Base-by-base conservation (phyloP, 1,284 basidiomycete species). In the Anthracocystis panici-leucophaei region DNA sequence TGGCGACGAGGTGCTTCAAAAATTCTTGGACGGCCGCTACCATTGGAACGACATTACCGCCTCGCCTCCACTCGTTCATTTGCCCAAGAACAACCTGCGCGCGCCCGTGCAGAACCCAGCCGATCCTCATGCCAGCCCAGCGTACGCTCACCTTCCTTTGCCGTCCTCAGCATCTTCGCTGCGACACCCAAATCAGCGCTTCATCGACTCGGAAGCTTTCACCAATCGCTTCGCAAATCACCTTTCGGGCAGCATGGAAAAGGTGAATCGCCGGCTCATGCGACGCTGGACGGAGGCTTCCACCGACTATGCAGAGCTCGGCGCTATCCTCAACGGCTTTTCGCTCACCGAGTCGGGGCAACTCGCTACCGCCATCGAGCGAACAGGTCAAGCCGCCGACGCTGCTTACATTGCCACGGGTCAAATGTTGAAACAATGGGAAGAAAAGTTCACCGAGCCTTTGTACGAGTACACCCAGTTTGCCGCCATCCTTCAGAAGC, bases 381-480 rank as follows among this genome's bases (percentile, higher is more conserved):
- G 93, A 84, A 92, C 92, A 1, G 97, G 97, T 0, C 96, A 99
- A 85, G 97, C 97, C 5, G 91, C 95, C 44, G 97, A 99, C 86
- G 89, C 92, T 1, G 95, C 93, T 14, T 99, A 95, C 85, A 91
- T 98, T 85, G 92, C 93, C 5, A 97, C 96, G 2, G 92, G 75
- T 8, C 79, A 80, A 12, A 79, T 84, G 82, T 66, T 79, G 33
- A 66, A 95, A 38, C 66, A 75, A 20, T 85, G 83, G 84, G 81
- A 83, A 85, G 90, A 93, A 83, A 92, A 91, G 80, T 97, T 95
- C 88, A 93, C 94, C 16, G 97, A 99, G 85, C 97, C 97, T 3
- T 86, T 99, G 54, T 93, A 97, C 82, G 95, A 97, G 84, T 99
- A 99, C 86, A 88, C 91, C 41, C 96, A 99, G 85, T 99, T 98